A percentile compares a stretch with the other conserved stretches of the same genome.
Conservation (phyloP, 148 eudicot genomes). For the Cornus kousa region DNA sequence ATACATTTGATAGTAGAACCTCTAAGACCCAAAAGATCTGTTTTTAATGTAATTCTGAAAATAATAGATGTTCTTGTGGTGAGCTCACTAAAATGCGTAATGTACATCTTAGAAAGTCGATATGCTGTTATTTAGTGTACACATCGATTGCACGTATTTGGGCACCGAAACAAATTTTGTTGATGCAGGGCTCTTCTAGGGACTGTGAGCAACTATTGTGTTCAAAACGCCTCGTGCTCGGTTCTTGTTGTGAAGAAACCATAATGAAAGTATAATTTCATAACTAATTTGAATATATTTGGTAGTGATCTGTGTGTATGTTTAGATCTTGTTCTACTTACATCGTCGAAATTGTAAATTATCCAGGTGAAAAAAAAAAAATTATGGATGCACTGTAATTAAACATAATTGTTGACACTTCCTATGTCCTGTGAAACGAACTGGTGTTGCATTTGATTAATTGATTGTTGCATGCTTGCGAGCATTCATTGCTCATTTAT, state of each 20-base stretch:
- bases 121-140: background rate
- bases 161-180: background rate
- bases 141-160: background rate
- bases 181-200: constrained; percentile 28
- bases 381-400: too few relatives aligned
- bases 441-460: too few relatives aligned
- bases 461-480: too few relatives aligned
- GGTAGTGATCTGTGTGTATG: background rate
- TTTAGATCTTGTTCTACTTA: background rate
- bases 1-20: too few relatives aligned
- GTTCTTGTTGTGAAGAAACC: constrained; percentile 35
- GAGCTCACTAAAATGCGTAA: background rate
- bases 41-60: too few relatives aligned
- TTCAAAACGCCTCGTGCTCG: constrained; percentile 31
- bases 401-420: too few relatives aligned
- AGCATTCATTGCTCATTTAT: too few relatives aligned
- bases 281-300: background rate
- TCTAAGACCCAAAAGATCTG: too few relatives aligned
- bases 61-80: too few relatives aligned
- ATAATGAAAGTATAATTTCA: constrained; percentile 8
- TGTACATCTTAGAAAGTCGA: too few relatives aligned
- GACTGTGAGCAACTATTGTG: constrained; percentile 34
- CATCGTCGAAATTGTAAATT: background rate
- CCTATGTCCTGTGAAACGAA: too few relatives aligned
- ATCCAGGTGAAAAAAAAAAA: background rate